phyloP scores from a whole-genome alignment of 2,329 filamentous ascomycete genomes.

The Hysterium pulicare region DNA sequence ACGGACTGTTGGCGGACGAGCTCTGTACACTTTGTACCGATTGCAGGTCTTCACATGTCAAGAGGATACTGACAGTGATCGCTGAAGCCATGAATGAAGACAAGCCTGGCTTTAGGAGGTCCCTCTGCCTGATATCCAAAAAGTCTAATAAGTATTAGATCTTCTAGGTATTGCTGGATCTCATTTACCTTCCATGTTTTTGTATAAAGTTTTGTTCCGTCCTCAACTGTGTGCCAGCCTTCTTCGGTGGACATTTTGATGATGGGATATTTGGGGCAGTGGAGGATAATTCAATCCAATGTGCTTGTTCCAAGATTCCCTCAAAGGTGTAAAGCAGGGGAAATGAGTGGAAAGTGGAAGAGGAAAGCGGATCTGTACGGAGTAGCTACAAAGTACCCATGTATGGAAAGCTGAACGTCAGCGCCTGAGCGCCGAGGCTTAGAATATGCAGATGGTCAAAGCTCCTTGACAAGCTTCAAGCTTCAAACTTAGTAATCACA shows the following conservation, averaged over 20 bases:
- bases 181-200: slow-evolving; percentile 57
- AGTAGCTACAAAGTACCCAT: no score
- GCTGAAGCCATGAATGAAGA: slow-evolving; percentile 87
- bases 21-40: neutral
- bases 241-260: slow-evolving; percentile 45
- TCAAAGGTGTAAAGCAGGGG: no score
- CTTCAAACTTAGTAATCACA: no score
- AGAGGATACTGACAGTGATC: slow-evolving; percentile 59
- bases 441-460: no score
- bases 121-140: slow-evolving; percentile 49
- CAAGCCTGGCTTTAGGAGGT: slow-evolving; percentile 63
- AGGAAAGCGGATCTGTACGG: no score
- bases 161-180: slow-evolving; percentile 22
- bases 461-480: no score
- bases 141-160: slow-evolving; percentile 1
- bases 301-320: no score
- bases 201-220: slow-evolving; percentile 56
- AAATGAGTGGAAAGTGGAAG: no score
- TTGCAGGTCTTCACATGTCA: slow-evolving; percentile 16
- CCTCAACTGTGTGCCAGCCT: slow-evolving; percentile 49
- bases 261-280: no score
- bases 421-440: no score
- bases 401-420: no score
- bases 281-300: no score
- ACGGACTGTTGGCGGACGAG: neutral